Evolutionary conservation across 805 yeast species (phyloP).

Genomic region (Wickerhamomyces alni): DNA sequence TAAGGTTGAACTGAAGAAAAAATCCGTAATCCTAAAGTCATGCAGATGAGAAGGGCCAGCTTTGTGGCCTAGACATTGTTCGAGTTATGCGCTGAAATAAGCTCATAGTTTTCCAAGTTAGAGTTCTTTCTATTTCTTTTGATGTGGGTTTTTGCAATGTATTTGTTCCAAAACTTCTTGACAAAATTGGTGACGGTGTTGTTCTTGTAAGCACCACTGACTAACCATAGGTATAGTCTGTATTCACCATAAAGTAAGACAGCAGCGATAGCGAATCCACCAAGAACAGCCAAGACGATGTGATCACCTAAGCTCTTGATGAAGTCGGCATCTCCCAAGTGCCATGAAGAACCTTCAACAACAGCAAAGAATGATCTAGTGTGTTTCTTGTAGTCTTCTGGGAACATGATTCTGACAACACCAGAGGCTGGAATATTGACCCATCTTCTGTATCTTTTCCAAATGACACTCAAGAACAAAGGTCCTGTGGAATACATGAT

Average conservation of each 20-base stretch:
- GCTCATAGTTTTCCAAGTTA: conserved; percentile 17
- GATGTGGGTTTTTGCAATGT: conserved; percentile 11
- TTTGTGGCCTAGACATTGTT: not conserved
- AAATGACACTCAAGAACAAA: conserved; percentile 72
- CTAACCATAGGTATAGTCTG: conserved; percentile 35
- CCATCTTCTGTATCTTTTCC: conserved; percentile 85
- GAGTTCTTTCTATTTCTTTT: conserved; percentile 24
- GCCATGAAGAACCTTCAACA: conserved; percentile 89
- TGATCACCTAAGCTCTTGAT: conserved; percentile 71
- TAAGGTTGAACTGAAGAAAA: too few species aligned
- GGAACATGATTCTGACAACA: conserved; percentile 63
- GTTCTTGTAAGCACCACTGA: conserved; percentile 23
- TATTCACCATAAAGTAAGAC: conserved; percentile 41
- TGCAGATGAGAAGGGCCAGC: not conserved
- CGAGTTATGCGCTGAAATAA: conserved; percentile 2
- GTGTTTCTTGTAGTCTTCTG: conserved; percentile 63
- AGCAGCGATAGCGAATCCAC: conserved; percentile 59
- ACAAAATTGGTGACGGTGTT: conserved; percentile 3
- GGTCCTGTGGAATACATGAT: conserved; percentile 96
- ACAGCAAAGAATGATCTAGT: conserved; percentile 64
- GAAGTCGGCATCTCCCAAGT: conserved; percentile 77
- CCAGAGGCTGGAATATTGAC: conserved; percentile 57
- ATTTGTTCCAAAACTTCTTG: conserved; percentile 12
- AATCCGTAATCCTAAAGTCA: too few species aligned
- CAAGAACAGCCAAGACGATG: conserved; percentile 61